phyloP scores from a whole-genome alignment of 2,329 filamentous ascomycete genomes.

The Pseudocercospora macadamiae region DNA sequence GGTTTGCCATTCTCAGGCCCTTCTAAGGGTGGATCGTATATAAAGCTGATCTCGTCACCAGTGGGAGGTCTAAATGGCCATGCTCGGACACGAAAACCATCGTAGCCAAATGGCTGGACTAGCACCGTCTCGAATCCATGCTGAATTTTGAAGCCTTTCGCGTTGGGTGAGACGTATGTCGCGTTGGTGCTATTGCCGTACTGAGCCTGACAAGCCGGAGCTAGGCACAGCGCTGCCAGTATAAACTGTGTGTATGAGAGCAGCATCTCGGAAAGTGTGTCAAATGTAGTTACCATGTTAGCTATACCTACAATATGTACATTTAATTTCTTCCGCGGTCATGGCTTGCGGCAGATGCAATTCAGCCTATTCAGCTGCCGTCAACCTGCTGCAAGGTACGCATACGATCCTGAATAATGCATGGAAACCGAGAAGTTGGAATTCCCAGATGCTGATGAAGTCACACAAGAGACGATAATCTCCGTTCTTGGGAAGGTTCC shows the following conservation, averaged over 20 bases:
- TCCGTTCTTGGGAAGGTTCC: neutral
- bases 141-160: constrained; percentile 39
- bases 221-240: neutral
- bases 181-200: neutral
- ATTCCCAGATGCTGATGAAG: constrained; percentile 1
- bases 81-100: constrained; percentile 45
- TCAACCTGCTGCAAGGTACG: neutral
- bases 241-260: neutral
- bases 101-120: constrained; percentile 45
- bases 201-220: neutral
- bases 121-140: constrained; percentile 46
- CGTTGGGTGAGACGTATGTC: constrained; percentile 29
- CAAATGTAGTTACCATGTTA: neutral
- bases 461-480: constrained; percentile 1
- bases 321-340: neutral
- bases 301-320: neutral
- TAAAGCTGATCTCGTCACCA: constrained; percentile 42
- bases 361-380: neutral
- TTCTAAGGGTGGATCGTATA: constrained; percentile 46
- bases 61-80: constrained; percentile 43
- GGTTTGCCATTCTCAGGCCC: constrained; percentile 40
- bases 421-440: neutral
- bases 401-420: neutral
- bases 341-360: neutral
- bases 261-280: neutral